Evolutionary conservation across 371 early-diverging fungal genomes (phyloP).

Genomic region (Syncephalastrum racemosum): DNA sequence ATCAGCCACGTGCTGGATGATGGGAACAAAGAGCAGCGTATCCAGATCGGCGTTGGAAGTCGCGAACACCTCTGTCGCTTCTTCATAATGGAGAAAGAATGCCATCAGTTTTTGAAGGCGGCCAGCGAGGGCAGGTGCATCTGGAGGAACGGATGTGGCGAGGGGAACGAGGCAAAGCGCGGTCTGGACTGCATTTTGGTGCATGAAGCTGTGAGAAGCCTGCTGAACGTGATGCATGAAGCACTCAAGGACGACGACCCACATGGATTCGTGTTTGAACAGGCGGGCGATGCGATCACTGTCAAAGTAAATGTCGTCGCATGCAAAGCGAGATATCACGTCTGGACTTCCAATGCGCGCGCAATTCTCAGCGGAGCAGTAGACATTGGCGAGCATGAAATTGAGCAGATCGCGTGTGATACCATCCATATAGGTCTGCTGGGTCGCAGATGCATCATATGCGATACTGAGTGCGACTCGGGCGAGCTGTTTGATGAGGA

Average conservation of each 20-base stretch:
- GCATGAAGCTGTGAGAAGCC: background rate
- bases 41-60: slow-evolving; percentile 21
- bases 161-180: no score
- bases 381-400: slow-evolving; percentile 24
- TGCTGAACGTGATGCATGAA: slow-evolving; percentile 30
- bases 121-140: no score
- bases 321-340: slow-evolving; percentile 10
- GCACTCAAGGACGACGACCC: slow-evolving; percentile 19
- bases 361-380: slow-evolving; percentile 24
- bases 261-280: slow-evolving; percentile 15
- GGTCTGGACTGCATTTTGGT: no score
- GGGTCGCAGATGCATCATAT: background rate
- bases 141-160: no score
- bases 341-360: slow-evolving; percentile 19
- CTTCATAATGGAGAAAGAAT: slow-evolving; percentile 25
- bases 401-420: slow-evolving; percentile 17
- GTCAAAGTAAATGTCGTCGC: slow-evolving; percentile 9
- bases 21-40: slow-evolving; percentile 24
- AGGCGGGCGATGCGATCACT: background rate
- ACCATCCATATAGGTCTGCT: slow-evolving; percentile 11
- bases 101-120: slow-evolving; percentile 20
- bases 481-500: slow-evolving; percentile 1
- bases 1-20: slow-evolving; percentile 21
- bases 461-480: slow-evolving; percentile 6
- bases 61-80: slow-evolving; percentile 26